phyloP scores from a whole-genome alignment of 1,284 basidiomycete genomes.

The Testicularia cyperi region DNA sequence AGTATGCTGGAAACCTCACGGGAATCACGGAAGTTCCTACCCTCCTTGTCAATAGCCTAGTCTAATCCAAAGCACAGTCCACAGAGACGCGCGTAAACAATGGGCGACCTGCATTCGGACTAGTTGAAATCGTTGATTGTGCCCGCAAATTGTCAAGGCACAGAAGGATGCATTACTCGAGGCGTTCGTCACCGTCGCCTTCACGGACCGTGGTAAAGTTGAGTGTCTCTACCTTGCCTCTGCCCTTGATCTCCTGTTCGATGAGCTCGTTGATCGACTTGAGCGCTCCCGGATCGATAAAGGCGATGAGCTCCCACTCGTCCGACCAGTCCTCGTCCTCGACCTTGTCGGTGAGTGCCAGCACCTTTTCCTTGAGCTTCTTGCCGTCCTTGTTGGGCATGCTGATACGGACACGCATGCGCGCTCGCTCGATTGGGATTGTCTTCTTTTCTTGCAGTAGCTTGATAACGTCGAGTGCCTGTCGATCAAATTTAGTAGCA shows the following conservation, averaged over 20 bases:
- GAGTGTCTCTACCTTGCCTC: conserved; percentile 68
- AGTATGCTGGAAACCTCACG: no score
- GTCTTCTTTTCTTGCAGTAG: conserved; percentile 71
- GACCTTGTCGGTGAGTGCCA: conserved; percentile 75
- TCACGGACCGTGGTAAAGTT: conserved; percentile 51
- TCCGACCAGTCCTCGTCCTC: conserved; percentile 78
- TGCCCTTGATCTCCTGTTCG: conserved; percentile 77
- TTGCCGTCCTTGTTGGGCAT: conserved; percentile 76
- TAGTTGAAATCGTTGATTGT: no score
- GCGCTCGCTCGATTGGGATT: conserved; percentile 84
- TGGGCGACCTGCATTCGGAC: no score
- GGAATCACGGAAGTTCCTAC: no score
- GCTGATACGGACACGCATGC: conserved; percentile 85
- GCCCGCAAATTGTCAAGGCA: neutral
- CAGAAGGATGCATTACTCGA: conserved; percentile 15
- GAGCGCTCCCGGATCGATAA: conserved; percentile 91
- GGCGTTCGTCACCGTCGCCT: conserved; percentile 47
- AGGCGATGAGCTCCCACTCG: conserved; percentile 77
- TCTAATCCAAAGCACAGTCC: no score
- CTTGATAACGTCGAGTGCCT: conserved; percentile 91
- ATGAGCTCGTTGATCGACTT: conserved; percentile 84
- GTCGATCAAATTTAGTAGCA: no score
- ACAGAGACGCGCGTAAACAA: no score
- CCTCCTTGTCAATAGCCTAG: no score
- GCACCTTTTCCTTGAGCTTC: conserved; percentile 71